phyloP scores from a whole-genome alignment of 73 alveolate species.

The Breviolum minutum region DNA sequence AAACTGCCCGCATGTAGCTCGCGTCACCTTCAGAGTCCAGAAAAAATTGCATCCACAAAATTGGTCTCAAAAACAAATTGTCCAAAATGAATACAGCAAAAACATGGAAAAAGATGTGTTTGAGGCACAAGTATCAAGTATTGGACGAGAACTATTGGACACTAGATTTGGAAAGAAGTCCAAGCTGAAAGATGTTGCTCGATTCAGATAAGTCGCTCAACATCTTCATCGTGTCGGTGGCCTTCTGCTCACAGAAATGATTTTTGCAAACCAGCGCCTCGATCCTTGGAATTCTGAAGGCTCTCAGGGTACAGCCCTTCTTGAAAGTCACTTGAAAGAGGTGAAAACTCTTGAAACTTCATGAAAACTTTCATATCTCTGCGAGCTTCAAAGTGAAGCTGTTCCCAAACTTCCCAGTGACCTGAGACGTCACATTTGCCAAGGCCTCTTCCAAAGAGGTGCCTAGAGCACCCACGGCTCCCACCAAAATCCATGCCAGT shows the following conservation, averaged over 20 bases:
- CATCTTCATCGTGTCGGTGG: conserved; percentile 22
- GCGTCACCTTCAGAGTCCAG: conserved; percentile 18
- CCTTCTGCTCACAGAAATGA: conserved; percentile 18
- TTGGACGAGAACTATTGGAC: no score
- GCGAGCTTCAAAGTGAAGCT: conserved; percentile 31
- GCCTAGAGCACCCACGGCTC: background rate
- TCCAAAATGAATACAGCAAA: no score
- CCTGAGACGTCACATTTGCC: conserved; percentile 24
- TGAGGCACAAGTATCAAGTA: no score
- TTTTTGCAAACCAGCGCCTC: conserved; percentile 43
- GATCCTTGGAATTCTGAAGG: background rate
- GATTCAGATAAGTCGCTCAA: background rate
- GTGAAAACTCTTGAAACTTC: no score
- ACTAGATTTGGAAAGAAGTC: no score
- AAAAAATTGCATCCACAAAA: background rate
- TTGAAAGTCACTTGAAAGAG: no score
- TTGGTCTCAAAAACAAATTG: no score
- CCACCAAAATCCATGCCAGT: background rate
- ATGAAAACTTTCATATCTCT: background rate
- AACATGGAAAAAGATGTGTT: no score
- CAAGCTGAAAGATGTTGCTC: no score
- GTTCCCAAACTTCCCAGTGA: conserved; percentile 6
- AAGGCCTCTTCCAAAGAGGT: conserved; percentile 33
- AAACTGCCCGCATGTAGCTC: conserved; percentile 50
- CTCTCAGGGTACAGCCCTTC: background rate